Evolutionary conservation across 768 basidiomycete genomes (phyloP).

Genomic region (Favolaschia claudopus): DNA sequence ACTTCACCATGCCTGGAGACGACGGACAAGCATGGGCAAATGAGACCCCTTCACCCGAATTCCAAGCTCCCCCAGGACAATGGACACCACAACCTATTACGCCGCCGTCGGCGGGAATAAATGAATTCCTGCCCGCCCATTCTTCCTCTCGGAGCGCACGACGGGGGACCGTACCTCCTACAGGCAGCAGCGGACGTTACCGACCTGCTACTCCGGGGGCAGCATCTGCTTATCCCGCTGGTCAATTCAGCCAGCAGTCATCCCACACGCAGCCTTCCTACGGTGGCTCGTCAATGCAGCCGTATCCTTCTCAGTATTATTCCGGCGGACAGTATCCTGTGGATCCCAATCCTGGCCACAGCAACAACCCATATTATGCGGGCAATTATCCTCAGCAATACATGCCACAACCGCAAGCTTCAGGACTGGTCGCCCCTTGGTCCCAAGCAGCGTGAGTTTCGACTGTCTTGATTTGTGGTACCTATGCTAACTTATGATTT

Average conservation of each 20-base stretch:
- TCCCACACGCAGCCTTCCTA: no score
- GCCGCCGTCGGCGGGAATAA: slow-evolving; percentile 5
- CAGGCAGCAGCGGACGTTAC: neutral
- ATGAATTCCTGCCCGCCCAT: neutral
- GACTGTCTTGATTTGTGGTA: neutral
- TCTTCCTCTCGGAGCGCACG: neutral
- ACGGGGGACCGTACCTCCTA: neutral
- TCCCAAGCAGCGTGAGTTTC: neutral
- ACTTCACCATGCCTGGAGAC: neutral
- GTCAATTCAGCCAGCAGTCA: no score
- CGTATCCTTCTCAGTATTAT: no score
- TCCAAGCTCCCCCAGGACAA: neutral
- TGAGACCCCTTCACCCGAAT: neutral
- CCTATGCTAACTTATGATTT: neutral
- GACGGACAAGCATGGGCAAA: neutral
- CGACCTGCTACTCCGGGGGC: neutral
- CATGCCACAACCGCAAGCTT: neutral
- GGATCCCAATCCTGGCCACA: no score
- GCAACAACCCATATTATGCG: no score
- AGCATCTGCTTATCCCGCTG: no score
- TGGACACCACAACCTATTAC: neutral
- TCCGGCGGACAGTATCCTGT: no score
- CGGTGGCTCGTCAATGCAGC: no score
- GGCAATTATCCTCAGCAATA: no score
- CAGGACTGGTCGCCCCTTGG: neutral